Percentiles rank a stretch among this genome's conserved stretches.
These are phyloP conservation scores for Trebouxia sp. DNA, from an alignment of 139 green algal genomes.

Conservation along the genomic window DNA sequence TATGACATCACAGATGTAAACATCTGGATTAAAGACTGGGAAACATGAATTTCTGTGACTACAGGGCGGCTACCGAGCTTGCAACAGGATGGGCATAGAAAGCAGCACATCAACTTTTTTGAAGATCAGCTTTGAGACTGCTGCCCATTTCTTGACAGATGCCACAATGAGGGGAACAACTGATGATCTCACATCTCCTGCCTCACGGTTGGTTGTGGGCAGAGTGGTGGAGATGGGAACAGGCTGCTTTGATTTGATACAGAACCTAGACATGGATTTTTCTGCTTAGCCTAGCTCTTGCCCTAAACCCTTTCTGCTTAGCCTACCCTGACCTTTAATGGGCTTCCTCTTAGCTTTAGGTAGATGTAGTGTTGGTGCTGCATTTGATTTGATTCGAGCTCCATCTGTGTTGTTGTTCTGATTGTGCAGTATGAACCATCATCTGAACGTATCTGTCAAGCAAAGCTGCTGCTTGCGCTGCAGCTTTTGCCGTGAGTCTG, in stretches of 20 bases:
- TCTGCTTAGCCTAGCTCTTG: background rate
- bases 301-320: background rate
- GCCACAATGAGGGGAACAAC: slow-evolving; percentile 76
- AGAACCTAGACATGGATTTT: slow-evolving; percentile 28
- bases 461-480: no score
- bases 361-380: no score
- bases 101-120: slow-evolving; percentile 84
- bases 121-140: slow-evolving; percentile 98
- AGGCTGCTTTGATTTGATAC: slow-evolving; percentile 52
- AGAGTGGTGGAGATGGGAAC: slow-evolving; percentile 73
- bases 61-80: slow-evolving; percentile 81
- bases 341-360: no score
- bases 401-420: no score
- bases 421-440: no score
- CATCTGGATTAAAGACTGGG: no score
- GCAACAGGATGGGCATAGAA: slow-evolving; percentile 93
- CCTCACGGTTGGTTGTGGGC: slow-evolving; percentile 78
- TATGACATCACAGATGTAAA: no score
- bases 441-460: no score
- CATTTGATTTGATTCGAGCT: no score
- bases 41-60: background rate
- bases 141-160: slow-evolving; percentile 89
- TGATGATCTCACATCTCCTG: slow-evolving; percentile 75
- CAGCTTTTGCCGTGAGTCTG: no score
- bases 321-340: no score